These are phyloP conservation scores for Colletotrichum sp. DNA, from an alignment of 2,329 filamentous ascomycete genomes.

Conservation along the genomic window DNA sequence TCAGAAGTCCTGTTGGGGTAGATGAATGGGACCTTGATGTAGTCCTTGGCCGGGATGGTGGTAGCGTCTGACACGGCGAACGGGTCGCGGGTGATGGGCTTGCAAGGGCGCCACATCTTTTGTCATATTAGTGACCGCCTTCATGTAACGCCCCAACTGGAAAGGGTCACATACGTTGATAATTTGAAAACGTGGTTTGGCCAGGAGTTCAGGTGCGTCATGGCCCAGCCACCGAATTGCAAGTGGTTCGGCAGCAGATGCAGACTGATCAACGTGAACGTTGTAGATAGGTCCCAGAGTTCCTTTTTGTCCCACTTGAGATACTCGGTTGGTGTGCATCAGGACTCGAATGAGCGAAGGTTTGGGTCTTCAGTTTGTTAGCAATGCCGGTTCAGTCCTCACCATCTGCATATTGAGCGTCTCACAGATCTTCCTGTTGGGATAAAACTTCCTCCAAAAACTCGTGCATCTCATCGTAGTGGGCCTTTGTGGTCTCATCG, in stretches of 20 bases:
- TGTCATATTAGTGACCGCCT: accelerated
- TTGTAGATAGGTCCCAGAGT: background rate
- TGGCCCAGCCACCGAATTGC: background rate
- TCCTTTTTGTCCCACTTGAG: background rate
- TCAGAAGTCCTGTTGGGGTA: background rate
- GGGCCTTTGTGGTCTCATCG: background rate
- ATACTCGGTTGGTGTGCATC: background rate
- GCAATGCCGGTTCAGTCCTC: background rate
- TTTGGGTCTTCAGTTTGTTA: background rate
- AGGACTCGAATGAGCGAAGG: background rate
- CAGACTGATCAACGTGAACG: background rate
- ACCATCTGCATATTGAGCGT: accelerated
- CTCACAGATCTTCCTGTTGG: background rate
- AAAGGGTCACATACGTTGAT: background rate
- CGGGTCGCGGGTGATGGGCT: background rate
- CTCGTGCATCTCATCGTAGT: background rate
- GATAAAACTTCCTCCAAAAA: background rate
- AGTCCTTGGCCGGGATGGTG: background rate
- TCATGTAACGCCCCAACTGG: accelerated
- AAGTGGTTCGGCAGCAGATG: background rate
- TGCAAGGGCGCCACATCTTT: background rate
- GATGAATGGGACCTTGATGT: background rate
- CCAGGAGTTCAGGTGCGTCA: background rate
- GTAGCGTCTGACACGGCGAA: background rate
- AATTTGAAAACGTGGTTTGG: background rate